Base-by-base conservation (phyloP, 73 alveolate genomes). In the Paramecium bursaria region DNA sequence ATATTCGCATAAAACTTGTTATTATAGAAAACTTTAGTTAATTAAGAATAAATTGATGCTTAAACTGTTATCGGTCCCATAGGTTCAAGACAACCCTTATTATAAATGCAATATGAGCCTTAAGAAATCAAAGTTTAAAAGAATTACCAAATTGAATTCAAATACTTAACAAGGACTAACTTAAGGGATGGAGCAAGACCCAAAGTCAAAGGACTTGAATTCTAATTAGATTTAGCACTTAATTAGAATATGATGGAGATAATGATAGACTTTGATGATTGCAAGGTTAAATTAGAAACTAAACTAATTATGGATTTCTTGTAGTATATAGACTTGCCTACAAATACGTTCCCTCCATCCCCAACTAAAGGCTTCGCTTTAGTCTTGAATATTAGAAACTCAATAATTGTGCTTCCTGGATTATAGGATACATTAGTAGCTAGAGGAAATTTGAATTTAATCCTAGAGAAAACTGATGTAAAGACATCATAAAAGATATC, bases 401-500 rank as follows among this genome's bases (percentile, higher is more conserved):
- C 50, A n/a, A 35, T 67, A 30, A 67, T 67, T 19, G 44, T 30
- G 4, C 27, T n/a, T 15, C 82, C 82, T 31, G 44, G 17, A 19
- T n/a, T 47, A 39, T 39, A 35, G 7, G 82, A 67, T 6, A 35
- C 33, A 2, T 4, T 67, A 19, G 55, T 67, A 6, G 23, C 44
- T 6, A 31, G 82, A 42, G 82, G 82, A 5, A 35, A 47, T 1
- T 15, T 67, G 1, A 67, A 67, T 67, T 67, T 7, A 19, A 67
- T 67, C 1, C 21, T 39, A 44, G 82, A 67, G 25, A 67, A 67
- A 19, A 35, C 13, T 67, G 44, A 35, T 10, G 4, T 19, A 19
- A 21, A 7, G 7, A 14, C 23, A 10, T 67, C 82, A 14, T 35
- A 67, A 4, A 67, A 67, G 19, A 1, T 67, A 15, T 39, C 82